These are phyloP conservation scores for Cladorrhinum sp. DNA, from an alignment of 2,329 filamentous ascomycete species.

Conservation along the genomic window DNA sequence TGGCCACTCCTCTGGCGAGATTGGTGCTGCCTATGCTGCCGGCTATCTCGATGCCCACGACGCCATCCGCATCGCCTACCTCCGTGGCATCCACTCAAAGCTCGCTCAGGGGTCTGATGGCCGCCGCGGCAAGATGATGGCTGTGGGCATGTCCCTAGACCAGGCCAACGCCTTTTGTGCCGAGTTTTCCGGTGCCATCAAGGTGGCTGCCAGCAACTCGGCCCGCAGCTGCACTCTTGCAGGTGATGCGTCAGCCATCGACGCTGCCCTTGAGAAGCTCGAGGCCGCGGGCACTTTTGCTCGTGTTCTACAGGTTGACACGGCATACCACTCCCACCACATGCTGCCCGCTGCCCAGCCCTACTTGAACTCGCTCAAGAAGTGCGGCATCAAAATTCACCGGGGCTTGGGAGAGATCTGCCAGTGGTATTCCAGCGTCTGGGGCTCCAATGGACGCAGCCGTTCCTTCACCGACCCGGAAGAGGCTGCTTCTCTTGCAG, in stretches of 20 bases:
- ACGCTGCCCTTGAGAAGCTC: background rate
- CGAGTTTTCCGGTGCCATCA: constrained; percentile 22
- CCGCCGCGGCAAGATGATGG: constrained; percentile 25
- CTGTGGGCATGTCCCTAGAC: constrained; percentile 11
- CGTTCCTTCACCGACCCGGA: too few species aligned
- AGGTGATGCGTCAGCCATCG: constrained; percentile 6
- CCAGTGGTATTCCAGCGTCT: constrained; percentile 25
- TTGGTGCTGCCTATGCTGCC: constrained; percentile 43
- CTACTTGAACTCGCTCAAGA: constrained; percentile 9
- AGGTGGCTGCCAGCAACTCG: constrained; percentile 26
- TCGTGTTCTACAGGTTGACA: constrained; percentile 36
- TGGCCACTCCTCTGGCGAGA: constrained; percentile 45
- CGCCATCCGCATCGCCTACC: constrained; percentile 40
- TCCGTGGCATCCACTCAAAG: constrained; percentile 33
- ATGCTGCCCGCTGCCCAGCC: background rate
- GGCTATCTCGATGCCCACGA: constrained; percentile 35
- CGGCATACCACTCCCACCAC: constrained; percentile 28
- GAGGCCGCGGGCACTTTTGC: constrained; percentile 20
- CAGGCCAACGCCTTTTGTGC: constrained; percentile 15
- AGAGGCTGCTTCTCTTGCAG: background rate
- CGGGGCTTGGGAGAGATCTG: background rate
- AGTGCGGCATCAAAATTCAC: constrained; percentile 24
- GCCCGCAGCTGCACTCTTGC: background rate
- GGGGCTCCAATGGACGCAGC: background rate
- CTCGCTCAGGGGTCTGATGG: constrained; percentile 29